A percentile compares a stretch with the other conserved stretches of the same genome.
Conservation (phyloP, 306 rosid species). For the Sicyos baderoa region DNA sequence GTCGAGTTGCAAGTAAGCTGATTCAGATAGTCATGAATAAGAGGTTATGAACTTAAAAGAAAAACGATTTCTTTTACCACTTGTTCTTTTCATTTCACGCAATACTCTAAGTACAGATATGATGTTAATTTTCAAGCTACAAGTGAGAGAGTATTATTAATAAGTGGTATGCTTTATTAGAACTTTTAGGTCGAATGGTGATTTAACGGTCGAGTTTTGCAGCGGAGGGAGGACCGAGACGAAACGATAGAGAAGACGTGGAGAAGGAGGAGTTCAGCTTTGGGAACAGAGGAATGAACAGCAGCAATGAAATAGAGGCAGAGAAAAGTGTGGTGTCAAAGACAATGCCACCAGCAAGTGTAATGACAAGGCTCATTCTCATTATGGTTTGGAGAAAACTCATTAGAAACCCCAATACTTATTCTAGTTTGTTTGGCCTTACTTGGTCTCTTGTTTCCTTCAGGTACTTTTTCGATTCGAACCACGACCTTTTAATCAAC, state of each 20-base stretch:
- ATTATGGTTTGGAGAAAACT: slow-evolving; percentile 93
- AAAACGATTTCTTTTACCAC: too few species aligned
- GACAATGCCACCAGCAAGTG: slow-evolving; percentile 71
- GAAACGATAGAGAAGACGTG: slow-evolving; percentile 47
- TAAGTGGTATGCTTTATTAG: too few species aligned
- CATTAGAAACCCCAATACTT: slow-evolving; percentile 80
- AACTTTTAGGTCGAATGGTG: neutral
- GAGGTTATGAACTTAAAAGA: too few species aligned
- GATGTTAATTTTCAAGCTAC: too few species aligned
- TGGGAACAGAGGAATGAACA: slow-evolving; percentile 61
- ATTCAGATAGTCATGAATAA: too few species aligned
- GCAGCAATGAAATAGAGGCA: slow-evolving; percentile 14
- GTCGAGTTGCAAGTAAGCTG: too few species aligned
- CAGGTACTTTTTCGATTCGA: slow-evolving; percentile 28
- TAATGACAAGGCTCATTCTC: slow-evolving; percentile 80
- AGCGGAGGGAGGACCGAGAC: slow-evolving; percentile 52
- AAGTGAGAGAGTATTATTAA: too few species aligned
- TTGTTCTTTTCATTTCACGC: too few species aligned
- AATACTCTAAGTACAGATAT: too few species aligned
- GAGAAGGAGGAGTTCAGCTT: slow-evolving; percentile 75
- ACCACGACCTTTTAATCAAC: too few species aligned
- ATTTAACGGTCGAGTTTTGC: neutral
- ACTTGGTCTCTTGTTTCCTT: slow-evolving; percentile 74
- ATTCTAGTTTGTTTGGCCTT: slow-evolving; percentile 69
- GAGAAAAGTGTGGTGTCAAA: slow-evolving; percentile 24